Conservation (phyloP, 1,139 yeast genomes). For the Zygosaccharomyces sapae region DNA sequence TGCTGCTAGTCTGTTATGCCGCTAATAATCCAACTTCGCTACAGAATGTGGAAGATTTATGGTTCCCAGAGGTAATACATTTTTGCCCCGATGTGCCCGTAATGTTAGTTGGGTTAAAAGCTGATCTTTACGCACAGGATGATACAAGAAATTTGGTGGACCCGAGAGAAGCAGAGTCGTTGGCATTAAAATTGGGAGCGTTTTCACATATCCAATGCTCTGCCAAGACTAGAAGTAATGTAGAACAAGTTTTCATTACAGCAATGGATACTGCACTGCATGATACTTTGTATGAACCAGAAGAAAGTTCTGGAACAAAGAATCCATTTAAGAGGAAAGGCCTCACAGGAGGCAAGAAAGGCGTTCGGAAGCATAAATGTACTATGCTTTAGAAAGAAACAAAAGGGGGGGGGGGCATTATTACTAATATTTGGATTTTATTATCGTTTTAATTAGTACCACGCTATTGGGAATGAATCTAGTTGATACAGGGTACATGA, state of each 20-base stretch:
- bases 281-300: conserved; percentile 13
- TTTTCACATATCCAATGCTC: conserved; percentile 78
- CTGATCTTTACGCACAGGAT: conserved; percentile 51
- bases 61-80: conserved; percentile 84
- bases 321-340: conserved; percentile 14
- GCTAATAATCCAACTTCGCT: conserved; percentile 61
- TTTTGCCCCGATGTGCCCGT: conserved; percentile 80
- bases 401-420: background rate
- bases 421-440: background rate
- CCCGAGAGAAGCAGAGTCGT: conserved; percentile 30
- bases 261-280: conserved; percentile 29
- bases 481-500: too few relatives aligned
- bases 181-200: conserved; percentile 68
- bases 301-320: conserved; percentile 12
- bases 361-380: conserved; percentile 12
- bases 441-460: background rate
- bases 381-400: conserved; percentile 8
- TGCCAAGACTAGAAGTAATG: conserved; percentile 64
- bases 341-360: conserved; percentile 7
- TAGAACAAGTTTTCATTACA: conserved; percentile 59
- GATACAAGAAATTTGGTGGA: conserved; percentile 25
- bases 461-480: too few relatives aligned
- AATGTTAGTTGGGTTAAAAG: conserved; percentile 72
- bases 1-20: conserved; percentile 71
- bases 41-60: conserved; percentile 69